These are phyloP conservation scores for Kodamaea sagamina DNA, from an alignment of 805 yeast genomes.

Conservation along the genomic window DNA sequence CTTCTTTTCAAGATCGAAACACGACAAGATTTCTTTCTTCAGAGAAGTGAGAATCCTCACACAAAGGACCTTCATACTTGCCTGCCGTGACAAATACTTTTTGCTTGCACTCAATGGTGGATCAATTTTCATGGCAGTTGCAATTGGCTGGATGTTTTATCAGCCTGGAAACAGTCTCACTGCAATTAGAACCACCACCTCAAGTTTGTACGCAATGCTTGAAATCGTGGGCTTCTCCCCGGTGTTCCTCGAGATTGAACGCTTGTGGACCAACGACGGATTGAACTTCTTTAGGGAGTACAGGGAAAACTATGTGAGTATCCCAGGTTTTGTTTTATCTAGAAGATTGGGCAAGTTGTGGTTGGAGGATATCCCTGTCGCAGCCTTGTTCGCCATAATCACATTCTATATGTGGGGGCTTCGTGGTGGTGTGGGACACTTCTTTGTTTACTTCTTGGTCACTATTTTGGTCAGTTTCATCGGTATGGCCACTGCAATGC, in stretches of 20 bases:
- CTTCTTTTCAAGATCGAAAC: conserved; percentile 17
- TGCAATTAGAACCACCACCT: conserved; percentile 26
- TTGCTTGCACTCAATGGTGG: conserved; percentile 26
- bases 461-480: conserved; percentile 56
- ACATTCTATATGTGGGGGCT: conserved; percentile 33
- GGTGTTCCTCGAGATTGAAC: conserved; percentile 24
- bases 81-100: conserved; percentile 23
- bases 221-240: conserved; percentile 30
- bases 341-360: conserved; percentile 26
- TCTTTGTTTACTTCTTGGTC: conserved; percentile 63
- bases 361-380: conserved; percentile 27
- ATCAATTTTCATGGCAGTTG: conserved; percentile 19
- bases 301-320: conserved; percentile 26
- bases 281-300: conserved; percentile 26
- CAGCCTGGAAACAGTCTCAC: conserved; percentile 22
- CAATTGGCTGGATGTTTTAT: conserved; percentile 28
- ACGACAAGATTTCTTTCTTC: conserved; percentile 21
- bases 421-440: conserved; percentile 32
- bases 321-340: conserved; percentile 25
- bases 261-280: conserved; percentile 29
- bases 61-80: conserved; percentile 21
- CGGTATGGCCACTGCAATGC: conserved; percentile 56
- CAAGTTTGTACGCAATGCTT: conserved; percentile 24
- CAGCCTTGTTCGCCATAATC: conserved; percentile 21
- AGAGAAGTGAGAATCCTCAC: conserved; percentile 23